Conservation (phyloP, 1,284 basidiomycete genomes). For the Trichosporon sp. region DNA sequence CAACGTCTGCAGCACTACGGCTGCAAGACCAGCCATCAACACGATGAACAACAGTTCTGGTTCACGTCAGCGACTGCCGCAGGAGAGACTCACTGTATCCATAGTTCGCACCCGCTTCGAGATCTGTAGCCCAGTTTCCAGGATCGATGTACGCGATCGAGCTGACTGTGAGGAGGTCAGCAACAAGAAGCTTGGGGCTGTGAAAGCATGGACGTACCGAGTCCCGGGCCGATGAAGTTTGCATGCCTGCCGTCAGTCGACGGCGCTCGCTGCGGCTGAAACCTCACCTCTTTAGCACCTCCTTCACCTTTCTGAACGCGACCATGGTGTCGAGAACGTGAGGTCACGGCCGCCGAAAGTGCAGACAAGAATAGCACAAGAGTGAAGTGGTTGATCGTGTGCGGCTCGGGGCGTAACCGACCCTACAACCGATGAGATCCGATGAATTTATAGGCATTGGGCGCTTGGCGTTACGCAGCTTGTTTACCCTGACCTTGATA, state of each 20-base stretch:
- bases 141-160: slow-evolving; percentile 49
- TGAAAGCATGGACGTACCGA: slow-evolving; percentile 20
- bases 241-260: slow-evolving; percentile 34
- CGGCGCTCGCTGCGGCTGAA: neutral
- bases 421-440: neutral
- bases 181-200: neutral
- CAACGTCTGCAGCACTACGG: slow-evolving; percentile 50
- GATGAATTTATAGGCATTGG: neutral
- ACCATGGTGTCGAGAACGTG: neutral
- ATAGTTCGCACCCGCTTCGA: slow-evolving; percentile 9
- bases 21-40: slow-evolving; percentile 75
- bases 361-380: neutral
- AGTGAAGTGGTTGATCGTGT: neutral
- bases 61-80: slow-evolving; percentile 71
- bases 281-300: slow-evolving; percentile 6
- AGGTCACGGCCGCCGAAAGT: neutral
- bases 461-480: neutral
- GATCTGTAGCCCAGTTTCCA: slow-evolving; percentile 42
- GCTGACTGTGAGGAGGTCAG: slow-evolving; percentile 24
- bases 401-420: neutral
- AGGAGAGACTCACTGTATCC: slow-evolving; percentile 68
- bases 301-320: neutral
- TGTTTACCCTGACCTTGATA: neutral
- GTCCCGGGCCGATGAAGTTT: slow-evolving; percentile 50
- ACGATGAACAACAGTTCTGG: slow-evolving; percentile 72